Percentiles rank a stretch among this genome's conserved stretches.
phyloP scores from a whole-genome alignment of 805 yeast genomes.

The Candida incommunis region DNA sequence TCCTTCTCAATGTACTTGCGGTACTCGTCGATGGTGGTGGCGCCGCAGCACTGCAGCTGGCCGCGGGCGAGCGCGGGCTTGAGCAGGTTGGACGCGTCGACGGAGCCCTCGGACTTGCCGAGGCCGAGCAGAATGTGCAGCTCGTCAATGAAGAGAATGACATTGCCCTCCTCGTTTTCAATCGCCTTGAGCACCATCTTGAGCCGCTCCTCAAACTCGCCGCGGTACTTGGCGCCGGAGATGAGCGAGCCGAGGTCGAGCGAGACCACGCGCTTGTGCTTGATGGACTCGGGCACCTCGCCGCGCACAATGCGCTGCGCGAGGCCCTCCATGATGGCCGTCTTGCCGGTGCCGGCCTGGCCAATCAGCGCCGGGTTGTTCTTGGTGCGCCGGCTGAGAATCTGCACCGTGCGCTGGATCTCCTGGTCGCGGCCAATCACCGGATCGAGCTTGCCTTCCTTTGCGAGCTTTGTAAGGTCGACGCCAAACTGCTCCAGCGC shows the following conservation, averaged over 20 bases:
- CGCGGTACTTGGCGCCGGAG: slow-evolving; percentile 90
- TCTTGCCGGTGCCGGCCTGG: slow-evolving; percentile 96
- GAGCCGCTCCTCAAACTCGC: slow-evolving; percentile 88
- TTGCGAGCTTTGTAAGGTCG: slow-evolving; percentile 75
- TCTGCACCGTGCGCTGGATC: slow-evolving; percentile 83
- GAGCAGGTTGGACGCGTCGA: slow-evolving; percentile 86
- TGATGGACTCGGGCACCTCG: slow-evolving; percentile 90
- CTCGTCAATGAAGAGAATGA: slow-evolving; percentile 81
- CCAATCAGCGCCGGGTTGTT: slow-evolving; percentile 94
- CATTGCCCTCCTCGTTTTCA: slow-evolving; percentile 59
- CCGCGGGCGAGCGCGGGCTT: slow-evolving; percentile 98
- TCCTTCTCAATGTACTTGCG: slow-evolving; percentile 87
- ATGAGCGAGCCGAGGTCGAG: slow-evolving; percentile 80
- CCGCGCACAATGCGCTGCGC: slow-evolving; percentile 87
- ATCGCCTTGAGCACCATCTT: slow-evolving; percentile 73
- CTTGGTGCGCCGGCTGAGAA: slow-evolving; percentile 81
- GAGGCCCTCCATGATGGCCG: slow-evolving; percentile 90
- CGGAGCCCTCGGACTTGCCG: slow-evolving; percentile 89
- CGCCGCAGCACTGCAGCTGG: slow-evolving; percentile 92
- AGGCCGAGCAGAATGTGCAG: slow-evolving; percentile 78
- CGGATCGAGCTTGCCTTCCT: slow-evolving; percentile 85
- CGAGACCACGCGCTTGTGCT: slow-evolving; percentile 69
- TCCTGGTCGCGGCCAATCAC: slow-evolving; percentile 97
- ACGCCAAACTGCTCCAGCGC: slow-evolving; percentile 78
- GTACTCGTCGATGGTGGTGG: slow-evolving; percentile 91